Evolutionary conservation across 352 stramenopile species (phyloP).

Genomic region (Blastocystis sp.): DNA sequence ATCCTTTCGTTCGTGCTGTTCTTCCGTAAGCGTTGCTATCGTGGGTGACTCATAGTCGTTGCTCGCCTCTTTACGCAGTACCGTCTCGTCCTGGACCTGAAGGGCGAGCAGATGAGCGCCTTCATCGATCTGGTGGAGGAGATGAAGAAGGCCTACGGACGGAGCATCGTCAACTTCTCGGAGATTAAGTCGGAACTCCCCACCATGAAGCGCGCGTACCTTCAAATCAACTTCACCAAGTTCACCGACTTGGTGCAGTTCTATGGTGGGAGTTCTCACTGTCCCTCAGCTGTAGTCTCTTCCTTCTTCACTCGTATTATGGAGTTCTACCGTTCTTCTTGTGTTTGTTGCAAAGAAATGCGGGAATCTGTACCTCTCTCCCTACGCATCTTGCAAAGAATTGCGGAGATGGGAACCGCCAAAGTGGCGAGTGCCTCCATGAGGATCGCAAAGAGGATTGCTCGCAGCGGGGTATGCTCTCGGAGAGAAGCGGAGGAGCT

Average conservation of each 20-base stretch:
- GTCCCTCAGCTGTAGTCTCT: background rate
- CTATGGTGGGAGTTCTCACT: background rate
- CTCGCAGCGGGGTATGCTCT: constrained; percentile 80
- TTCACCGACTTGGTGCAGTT: constrained; percentile 12
- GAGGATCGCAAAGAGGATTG: constrained; percentile 80
- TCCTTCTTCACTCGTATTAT: background rate
- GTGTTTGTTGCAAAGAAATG: background rate
- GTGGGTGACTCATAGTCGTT: background rate
- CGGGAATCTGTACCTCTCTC: too few species aligned
- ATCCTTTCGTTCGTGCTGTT: constrained; percentile 3
- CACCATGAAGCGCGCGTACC: background rate
- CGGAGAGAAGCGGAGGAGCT: constrained; percentile 80
- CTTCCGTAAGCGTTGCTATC: background rate
- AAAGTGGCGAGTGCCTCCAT: constrained; percentile 64
- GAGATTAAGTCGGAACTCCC: background rate
- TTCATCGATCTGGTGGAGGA: background rate
- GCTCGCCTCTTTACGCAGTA: background rate
- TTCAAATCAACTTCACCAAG: constrained; percentile 21
- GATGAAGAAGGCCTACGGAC: constrained; percentile 9
- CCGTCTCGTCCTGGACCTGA: background rate
- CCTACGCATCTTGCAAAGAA: too few species aligned
- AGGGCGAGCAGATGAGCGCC: background rate
- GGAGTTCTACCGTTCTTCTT: background rate
- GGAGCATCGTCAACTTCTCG: background rate
- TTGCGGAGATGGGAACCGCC: too few species aligned